phyloP scores from a whole-genome alignment of 1,139 yeast species.

The Yamadazyma triangularis region DNA sequence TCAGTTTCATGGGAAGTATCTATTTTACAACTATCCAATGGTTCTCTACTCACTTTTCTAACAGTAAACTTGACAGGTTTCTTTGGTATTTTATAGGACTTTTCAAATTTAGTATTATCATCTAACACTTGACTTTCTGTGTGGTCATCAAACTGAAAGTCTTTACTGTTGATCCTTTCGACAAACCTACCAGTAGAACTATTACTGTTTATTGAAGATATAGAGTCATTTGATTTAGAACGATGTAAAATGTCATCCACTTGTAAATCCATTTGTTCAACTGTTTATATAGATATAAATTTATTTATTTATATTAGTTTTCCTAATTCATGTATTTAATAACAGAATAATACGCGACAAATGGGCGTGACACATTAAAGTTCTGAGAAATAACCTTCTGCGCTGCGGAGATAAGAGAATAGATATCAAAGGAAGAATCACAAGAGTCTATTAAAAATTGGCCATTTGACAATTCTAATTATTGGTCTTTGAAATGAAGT shows the following conservation, averaged over 20 bases:
- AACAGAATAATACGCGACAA: too few relatives aligned
- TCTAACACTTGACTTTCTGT: not conserved
- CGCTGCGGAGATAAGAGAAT: too few relatives aligned
- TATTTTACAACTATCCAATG: conserved; percentile 8
- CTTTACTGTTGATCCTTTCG: not conserved
- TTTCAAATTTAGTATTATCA: too few relatives aligned
- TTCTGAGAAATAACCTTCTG: too few relatives aligned
- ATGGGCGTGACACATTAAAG: too few relatives aligned
- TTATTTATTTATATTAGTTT: too few relatives aligned
- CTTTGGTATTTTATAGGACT: not conserved
- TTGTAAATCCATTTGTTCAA: not conserved
- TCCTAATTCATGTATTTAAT: too few relatives aligned
- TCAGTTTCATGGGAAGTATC: conserved; percentile 3
- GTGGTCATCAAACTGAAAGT: not conserved
- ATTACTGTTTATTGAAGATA: not conserved
- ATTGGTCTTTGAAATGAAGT: conserved; percentile 10
- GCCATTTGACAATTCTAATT: too few relatives aligned
- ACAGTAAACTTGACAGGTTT: conserved; percentile 40
- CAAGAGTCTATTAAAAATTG: too few relatives aligned
- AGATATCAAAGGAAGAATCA: too few relatives aligned
- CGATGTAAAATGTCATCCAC: not conserved
- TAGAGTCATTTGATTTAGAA: not conserved
- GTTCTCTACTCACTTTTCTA: conserved; percentile 37
- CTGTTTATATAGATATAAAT: too few relatives aligned
- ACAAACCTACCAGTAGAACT: not conserved